Evolutionary conservation across 345 rosid genomes (phyloP).

Genomic region (Turritis glabra): DNA sequence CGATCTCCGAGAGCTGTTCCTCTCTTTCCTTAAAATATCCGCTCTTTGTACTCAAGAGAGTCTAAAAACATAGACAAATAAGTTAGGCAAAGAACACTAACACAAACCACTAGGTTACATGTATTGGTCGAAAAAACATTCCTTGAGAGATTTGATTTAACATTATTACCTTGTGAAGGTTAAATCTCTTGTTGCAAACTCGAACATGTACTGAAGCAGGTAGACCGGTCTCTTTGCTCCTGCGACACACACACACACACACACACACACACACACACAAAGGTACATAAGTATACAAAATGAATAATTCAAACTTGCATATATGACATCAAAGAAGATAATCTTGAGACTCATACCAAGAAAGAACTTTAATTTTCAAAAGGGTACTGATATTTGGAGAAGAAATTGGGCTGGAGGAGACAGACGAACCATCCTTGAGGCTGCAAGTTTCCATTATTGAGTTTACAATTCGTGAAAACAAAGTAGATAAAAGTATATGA

Average conservation of each 20-base stretch:
- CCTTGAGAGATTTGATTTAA: background rate
- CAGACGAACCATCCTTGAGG: conserved; percentile 48
- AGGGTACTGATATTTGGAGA: conserved; percentile 63
- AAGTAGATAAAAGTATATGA: background rate
- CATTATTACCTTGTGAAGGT: conserved; percentile 51
- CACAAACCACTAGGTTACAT: background rate
- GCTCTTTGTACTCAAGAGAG: conserved; percentile 59
- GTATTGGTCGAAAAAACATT: background rate
- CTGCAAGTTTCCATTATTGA: conserved; percentile 40
- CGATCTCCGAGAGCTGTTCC: conserved; percentile 48
- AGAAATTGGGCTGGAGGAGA: conserved; percentile 32
- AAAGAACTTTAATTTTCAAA: conserved; percentile 66
- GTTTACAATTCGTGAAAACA: background rate
- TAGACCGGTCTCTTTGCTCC: conserved; percentile 86
- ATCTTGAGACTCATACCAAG: conserved; percentile 50
- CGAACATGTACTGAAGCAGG: conserved; percentile 43
- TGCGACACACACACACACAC: conserved; percentile 28
- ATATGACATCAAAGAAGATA: background rate
- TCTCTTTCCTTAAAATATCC: conserved; percentile 66
- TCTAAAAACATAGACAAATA: conserved; percentile 40
- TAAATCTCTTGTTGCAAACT: conserved; percentile 46
- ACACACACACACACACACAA: background rate
- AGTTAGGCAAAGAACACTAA: background rate
- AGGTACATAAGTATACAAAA: background rate
- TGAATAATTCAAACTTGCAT: background rate